Conservation (phyloP, 1,284 basidiomycete genomes). For the Sutorius eximius region DNA sequence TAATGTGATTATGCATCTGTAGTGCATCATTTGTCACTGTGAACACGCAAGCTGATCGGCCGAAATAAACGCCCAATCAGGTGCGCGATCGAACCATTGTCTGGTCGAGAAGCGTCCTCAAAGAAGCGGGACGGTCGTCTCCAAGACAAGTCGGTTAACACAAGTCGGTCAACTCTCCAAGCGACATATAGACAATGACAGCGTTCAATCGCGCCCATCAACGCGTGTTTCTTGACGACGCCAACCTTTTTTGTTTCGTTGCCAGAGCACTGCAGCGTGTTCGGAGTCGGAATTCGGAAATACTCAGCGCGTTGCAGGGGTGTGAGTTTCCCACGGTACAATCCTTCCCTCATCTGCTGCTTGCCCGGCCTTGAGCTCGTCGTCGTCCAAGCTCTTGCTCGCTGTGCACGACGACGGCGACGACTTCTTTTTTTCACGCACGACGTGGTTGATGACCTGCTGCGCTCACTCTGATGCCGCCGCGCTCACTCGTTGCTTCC, state of each 20-base stretch:
- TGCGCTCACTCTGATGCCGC: constrained; percentile 34
- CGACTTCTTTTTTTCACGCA: constrained; percentile 8
- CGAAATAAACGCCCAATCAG: neutral
- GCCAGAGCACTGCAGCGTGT: neutral
- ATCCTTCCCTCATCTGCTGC: constrained; percentile 16
- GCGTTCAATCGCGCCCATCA: neutral
- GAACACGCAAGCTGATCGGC: neutral
- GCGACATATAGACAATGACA: neutral
- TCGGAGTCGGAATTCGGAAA: constrained; percentile 32
- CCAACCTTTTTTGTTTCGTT: neutral
- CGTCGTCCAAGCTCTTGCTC: constrained; percentile 25
- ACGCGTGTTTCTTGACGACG: constrained; percentile 7
- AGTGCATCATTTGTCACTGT: neutral
- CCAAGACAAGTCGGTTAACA: neutral
- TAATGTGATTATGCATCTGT: no score
- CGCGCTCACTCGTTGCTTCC: constrained; percentile 34
- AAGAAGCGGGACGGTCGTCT: neutral
- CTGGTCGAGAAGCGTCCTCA: neutral
- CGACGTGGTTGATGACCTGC: constrained; percentile 32
- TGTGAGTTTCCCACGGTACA: constrained; percentile 30
- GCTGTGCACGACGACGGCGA: constrained; percentile 30
- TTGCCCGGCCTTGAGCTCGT: constrained; percentile 18
- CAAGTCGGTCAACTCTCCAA: neutral
- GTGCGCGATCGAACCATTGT: no score
- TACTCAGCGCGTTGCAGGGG: neutral